phyloP scores from a whole-genome alignment of 108 stramenopile species.

The Pelagomonas calceolata region DNA sequence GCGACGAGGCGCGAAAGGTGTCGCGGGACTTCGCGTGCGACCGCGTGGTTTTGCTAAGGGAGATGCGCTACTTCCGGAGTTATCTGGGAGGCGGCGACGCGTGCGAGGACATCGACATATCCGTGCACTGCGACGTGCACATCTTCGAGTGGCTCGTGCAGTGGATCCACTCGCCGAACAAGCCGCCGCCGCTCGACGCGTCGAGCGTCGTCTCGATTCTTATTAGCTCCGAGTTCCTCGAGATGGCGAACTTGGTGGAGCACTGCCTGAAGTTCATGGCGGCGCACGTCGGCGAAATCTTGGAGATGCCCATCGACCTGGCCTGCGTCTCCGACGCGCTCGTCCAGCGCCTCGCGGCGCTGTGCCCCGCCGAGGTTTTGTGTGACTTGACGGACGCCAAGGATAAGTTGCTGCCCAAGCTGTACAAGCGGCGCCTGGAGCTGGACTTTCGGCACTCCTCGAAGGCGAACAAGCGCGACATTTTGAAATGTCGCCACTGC shows the following conservation, averaged over 20 bases:
- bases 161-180: slow-evolving; percentile 26
- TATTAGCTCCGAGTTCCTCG: slow-evolving; percentile 46
- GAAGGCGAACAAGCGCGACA: background rate
- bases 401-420: slow-evolving; percentile 9
- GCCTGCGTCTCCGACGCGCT: slow-evolving; percentile 10
- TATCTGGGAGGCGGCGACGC: slow-evolving; percentile 6
- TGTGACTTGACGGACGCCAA: background rate
- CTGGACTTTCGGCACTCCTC: slow-evolving; percentile 7
- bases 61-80: slow-evolving; percentile 43
- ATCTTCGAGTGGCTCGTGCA: slow-evolving; percentile 50
- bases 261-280: slow-evolving; percentile 35
- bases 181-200: slow-evolving; percentile 16
- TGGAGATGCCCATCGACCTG: slow-evolving; percentile 8
- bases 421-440: slow-evolving; percentile 18
- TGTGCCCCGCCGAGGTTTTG: slow-evolving; percentile 5
- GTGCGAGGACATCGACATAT: slow-evolving; percentile 41
- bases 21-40: slow-evolving; percentile 38
- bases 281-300: slow-evolving; percentile 13
- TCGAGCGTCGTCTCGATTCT: slow-evolving; percentile 31
- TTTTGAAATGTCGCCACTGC: background rate
- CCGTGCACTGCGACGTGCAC: slow-evolving; percentile 49
- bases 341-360: slow-evolving; percentile 1
- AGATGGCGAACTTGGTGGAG: slow-evolving; percentile 38
- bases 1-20: slow-evolving; percentile 35
- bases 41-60: slow-evolving; percentile 20